A percentile compares a stretch with the other conserved stretches of the same genome.
Conservation (phyloP, 1,284 basidiomycete species). For the Polyporus tsugae region DNA sequence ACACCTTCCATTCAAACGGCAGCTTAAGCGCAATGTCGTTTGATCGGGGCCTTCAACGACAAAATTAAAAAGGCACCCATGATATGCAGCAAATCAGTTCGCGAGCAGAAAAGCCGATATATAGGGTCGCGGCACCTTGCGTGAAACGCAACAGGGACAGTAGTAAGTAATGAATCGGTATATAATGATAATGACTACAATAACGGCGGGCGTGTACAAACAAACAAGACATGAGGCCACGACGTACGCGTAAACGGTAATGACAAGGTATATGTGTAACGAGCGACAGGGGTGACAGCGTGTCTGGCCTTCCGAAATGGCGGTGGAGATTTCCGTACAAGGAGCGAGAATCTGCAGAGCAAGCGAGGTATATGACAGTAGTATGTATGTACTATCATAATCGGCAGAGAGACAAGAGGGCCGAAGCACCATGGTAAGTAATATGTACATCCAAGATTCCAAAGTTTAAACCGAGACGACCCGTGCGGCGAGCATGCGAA, state of each 20-base stretch:
- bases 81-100: neutral
- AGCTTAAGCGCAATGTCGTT: neutral
- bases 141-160: neutral
- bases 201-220: slow-evolving; percentile 7
- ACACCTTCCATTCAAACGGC: neutral
- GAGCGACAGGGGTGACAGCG: neutral
- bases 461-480: slow-evolving; percentile 8
- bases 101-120: neutral
- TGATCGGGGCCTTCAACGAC: neutral
- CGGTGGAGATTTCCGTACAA: neutral
- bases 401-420: neutral
- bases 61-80: neutral
- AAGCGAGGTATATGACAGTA: slow-evolving; percentile 1
- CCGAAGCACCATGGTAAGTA: neutral
- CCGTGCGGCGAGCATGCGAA: slow-evolving; percentile 4
- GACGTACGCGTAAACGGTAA: slow-evolving; percentile 1
- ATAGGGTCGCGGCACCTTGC: neutral
- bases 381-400: neutral
- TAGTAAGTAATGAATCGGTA: neutral
- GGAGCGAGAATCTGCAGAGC: neutral
- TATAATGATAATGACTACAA: slow-evolving; percentile 4
- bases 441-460: slow-evolving; percentile 13
- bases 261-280: slow-evolving; percentile 3
- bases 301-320: neutral
- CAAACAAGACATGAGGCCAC: neutral